Base-by-base conservation (phyloP, 257 asterid species). In the Phtheirospermum japonicum region DNA sequence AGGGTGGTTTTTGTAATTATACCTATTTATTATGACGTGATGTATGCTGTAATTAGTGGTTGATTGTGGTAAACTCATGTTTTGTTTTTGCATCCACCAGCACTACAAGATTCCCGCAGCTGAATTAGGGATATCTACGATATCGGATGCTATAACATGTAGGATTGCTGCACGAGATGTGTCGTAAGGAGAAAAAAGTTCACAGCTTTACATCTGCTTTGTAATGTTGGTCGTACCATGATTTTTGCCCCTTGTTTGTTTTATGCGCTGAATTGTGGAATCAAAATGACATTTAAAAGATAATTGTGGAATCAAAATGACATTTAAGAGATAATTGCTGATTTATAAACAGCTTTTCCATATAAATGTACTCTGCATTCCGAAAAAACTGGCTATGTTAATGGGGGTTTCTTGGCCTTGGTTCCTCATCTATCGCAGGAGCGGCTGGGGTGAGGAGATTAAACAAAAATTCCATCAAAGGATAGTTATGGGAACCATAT, bases 91-190 rank as follows among this genome's bases (percentile, higher is more conserved):
- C 20, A 30, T 77, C 39, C 59, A 14, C 39, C 83, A 91, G 98
- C 90, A 84, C 59, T 91, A 78, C 81, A 92, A 92, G 80, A 83
- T 88, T 67, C 34, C 97, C 9, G 75, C 73, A n/a, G 42, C 61
- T 68, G 98, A 88, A 85, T 64, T 88, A 67, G 85, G 77, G 57
- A 69, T 88, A 73, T 91, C 98, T 50, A 80, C 98, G 13, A 75
- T 91, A 49, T 58, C 87, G 9, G 98, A 88, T 73, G 95, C 96
- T 51, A 84, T 83, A 65, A 57, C 79, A 9, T 83, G 95, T 79
- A 79, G 97, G 70, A 84, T 92, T 66, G 95, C 95, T 50, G 85
- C 89, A 32, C 80, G 97, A 49, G 95, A 88, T 76, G 95, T 93
- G 18, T 66, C 84, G 71, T 91, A 66, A 86, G 73, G 68, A 51